These are phyloP conservation scores for Sporothrix mexicana DNA, from an alignment of 2,329 filamentous ascomycete genomes.

Conservation along the genomic window DNA sequence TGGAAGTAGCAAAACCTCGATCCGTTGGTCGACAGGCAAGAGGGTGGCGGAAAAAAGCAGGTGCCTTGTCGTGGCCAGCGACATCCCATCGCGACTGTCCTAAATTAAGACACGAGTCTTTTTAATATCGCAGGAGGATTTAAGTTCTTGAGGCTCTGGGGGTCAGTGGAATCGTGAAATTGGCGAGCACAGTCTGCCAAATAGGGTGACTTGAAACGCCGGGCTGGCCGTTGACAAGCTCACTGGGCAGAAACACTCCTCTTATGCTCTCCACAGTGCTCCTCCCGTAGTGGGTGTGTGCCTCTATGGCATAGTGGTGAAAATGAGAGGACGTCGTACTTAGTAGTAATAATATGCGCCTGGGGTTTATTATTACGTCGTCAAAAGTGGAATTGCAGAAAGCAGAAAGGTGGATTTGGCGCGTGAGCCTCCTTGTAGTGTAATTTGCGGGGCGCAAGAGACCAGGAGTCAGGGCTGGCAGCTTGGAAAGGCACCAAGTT, in stretches of 20 bases:
- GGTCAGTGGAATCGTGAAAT: slow-evolving; percentile 3
- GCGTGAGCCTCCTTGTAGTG: slow-evolving; percentile 24
- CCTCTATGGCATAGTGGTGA: background rate
- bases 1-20: slow-evolving; percentile 6
- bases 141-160: background rate
- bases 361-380: background rate
- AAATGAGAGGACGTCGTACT: background rate
- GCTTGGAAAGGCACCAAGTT: background rate
- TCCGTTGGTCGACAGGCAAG: background rate
- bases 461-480: slow-evolving; percentile 12
- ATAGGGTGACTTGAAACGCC: slow-evolving; percentile 31
- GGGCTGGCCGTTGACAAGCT: slow-evolving; percentile 14
- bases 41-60: background rate
- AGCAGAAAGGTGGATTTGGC: background rate
- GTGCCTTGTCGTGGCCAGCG: slow-evolving; percentile 11
- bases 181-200: slow-evolving; percentile 8
- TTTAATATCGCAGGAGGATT: background rate
- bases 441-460: slow-evolving; percentile 15
- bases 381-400: background rate
- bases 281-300: background rate
- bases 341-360: background rate
- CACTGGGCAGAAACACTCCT: slow-evolving; percentile 11
- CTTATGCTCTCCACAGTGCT: background rate
- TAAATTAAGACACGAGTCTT: slow-evolving; percentile 5
- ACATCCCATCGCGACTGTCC: background rate